Base-by-base conservation (phyloP, 192 early-diverging fungal genomes). In the Podochytrium sp. region DNA sequence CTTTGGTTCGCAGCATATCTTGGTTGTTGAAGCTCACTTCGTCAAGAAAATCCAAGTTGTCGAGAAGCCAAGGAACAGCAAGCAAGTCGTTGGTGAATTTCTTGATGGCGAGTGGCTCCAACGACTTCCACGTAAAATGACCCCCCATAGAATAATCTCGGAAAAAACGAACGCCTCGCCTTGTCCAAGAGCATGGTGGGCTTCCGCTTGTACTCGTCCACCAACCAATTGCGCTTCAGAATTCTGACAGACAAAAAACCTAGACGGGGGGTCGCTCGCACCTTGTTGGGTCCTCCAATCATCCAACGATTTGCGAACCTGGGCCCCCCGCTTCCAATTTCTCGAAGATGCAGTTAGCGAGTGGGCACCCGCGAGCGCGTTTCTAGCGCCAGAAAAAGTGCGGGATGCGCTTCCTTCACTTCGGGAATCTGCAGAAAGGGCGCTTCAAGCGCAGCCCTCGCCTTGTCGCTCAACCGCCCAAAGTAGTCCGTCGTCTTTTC, bases 1-100 rank as follows among this genome's bases (percentile, higher is more conserved):
- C 75, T 14, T 47, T 3, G 4, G 12, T 47, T 32, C 68, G 10
- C 7, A 71, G 4, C 66, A 77, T 71, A 12, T 30, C 58, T 39
- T 49, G 39, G 27, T 62, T 77, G 32, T 77, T 69, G n/a, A 76
- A 76, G 3, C 41, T 62, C 3, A 76, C 66, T 72, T 76, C 75
- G 40, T 76, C 75, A 7, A 76, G 51, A 71, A 76, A 77, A 23
- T 74, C 47, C 10, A 77, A 39, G 37, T 76, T 70, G 20, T 47
- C 7, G 16, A 50, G 57, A 20, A 38, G 27, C 75, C 75, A 76
- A 3, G 34, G 56, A 2, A 73, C 2, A 1, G 0, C n/a, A 25
- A 57, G 39, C 5, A 77, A 27, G 37, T 77, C 76, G 18, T 33
- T 41, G 6, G 58, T 25, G 35, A 65, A 77, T 34, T 70, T 37